phyloP scores from a whole-genome alignment of 768 basidiomycete species.

The Tephrocybe sp. region DNA sequence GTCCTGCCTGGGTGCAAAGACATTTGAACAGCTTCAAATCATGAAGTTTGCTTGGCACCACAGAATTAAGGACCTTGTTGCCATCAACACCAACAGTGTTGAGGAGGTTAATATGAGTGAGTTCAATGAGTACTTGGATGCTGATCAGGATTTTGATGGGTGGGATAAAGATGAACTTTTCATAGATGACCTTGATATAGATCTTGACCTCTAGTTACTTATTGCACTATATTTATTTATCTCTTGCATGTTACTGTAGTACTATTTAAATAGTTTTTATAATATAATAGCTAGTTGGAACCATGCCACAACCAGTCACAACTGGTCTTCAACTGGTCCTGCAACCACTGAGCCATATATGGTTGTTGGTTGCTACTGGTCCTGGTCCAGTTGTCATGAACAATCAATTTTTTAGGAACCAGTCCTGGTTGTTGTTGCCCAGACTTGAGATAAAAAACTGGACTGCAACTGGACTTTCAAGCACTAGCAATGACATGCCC shows the following conservation, averaged over 20 bases:
- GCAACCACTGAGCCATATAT: background rate
- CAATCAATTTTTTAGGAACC: background rate
- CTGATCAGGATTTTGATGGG: background rate
- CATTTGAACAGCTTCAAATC: too few relatives aligned
- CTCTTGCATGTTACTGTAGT: background rate
- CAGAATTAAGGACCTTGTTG: slow-evolving; percentile 36
- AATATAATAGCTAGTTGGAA: background rate
- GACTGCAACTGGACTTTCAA: too few relatives aligned
- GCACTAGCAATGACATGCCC: too few relatives aligned
- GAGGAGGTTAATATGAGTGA: slow-evolving; percentile 3
- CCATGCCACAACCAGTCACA: background rate
- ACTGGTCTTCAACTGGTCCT: background rate
- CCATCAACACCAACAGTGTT: slow-evolving; percentile 34
- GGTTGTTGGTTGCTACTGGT: too few relatives aligned
- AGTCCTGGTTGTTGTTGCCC: background rate
- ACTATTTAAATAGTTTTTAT: background rate
- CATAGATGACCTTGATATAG: background rate
- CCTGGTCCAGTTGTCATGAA: background rate
- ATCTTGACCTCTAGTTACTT: too few relatives aligned
- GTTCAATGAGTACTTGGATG: background rate
- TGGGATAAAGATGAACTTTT: background rate
- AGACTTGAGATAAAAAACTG: background rate
- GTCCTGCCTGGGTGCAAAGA: too few relatives aligned
- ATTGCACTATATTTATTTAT: background rate
- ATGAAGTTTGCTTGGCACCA: slow-evolving; percentile 14